Percentiles rank a stretch among this genome's conserved stretches.
Evolutionary conservation across 2,329 filamentous ascomycete species (phyloP).

Genomic region (Pseudogymnoascus pannorum): DNA sequence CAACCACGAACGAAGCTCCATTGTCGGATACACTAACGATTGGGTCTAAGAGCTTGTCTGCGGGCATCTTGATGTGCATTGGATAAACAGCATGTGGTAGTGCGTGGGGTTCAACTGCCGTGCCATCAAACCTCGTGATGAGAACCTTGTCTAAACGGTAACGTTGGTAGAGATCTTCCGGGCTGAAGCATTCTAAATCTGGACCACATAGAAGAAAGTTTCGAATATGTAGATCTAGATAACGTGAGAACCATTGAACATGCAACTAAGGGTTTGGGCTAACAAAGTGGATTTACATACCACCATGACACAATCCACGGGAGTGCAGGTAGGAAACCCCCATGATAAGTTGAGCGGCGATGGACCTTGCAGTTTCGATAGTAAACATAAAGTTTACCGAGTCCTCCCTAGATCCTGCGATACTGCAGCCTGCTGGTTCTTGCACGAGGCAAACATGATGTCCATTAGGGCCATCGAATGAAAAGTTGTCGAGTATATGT

Average conservation of each 20-base stretch:
- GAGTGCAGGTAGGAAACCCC: not conserved
- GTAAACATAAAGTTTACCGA: not conserved
- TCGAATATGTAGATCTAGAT: not conserved
- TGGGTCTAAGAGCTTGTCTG: conserved; percentile 12
- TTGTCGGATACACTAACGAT: not conserved
- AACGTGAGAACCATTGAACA: not conserved
- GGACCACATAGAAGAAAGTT: not conserved
- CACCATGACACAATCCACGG: not conserved
- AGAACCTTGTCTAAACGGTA: not conserved
- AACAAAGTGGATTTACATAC: not conserved
- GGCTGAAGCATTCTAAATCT: not conserved
- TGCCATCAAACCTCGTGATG: not conserved
- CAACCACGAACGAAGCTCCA: not conserved
- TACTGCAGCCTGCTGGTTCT: conserved; percentile 18
- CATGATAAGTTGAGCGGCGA: not conserved
- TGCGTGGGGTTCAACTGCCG: not conserved
- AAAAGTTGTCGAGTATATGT: conserved; percentile 32
- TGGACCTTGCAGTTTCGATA: not conserved
- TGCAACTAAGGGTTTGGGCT: not conserved
- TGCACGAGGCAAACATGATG: conserved; percentile 38
- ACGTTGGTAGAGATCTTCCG: not conserved
- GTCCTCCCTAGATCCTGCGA: not conserved
- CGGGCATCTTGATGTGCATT: not conserved
- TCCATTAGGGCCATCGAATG: conserved; percentile 37
- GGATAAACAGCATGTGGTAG: not conserved